These are phyloP conservation scores for Scedosporium minutisporum DNA, from an alignment of 2,329 filamentous ascomycete genomes.

Conservation along the genomic window DNA sequence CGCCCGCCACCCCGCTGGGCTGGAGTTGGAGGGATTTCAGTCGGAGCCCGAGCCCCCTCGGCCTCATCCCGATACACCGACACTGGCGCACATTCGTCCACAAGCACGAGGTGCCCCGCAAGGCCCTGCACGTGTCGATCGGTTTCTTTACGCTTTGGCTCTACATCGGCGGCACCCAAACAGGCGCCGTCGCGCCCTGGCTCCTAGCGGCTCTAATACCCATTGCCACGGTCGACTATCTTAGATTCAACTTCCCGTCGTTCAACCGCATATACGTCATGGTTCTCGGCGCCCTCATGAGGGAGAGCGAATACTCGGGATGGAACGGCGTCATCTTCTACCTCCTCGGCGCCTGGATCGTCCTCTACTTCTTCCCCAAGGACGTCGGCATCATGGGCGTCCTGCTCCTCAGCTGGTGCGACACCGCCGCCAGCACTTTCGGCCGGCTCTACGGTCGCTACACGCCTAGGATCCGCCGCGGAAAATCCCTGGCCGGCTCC, in stretches of 20 bases:
- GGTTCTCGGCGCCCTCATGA: slow-evolving; percentile 82
- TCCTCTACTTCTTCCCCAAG: slow-evolving; percentile 82
- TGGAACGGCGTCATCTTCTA: slow-evolving; percentile 99
- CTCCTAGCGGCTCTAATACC: slow-evolving; percentile 74
- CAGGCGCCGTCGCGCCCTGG: slow-evolving; percentile 69
- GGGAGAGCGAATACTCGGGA: slow-evolving; percentile 85
- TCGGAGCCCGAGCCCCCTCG: slow-evolving; percentile 82
- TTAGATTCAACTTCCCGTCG: slow-evolving; percentile 71
- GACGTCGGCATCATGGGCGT: slow-evolving; percentile 86
- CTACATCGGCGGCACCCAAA: slow-evolving; percentile 71
- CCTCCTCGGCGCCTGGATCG: slow-evolving; percentile 79
- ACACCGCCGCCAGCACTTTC: slow-evolving; percentile 92
- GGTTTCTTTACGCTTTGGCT: slow-evolving; percentile 86
- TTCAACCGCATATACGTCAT: slow-evolving; percentile 85
- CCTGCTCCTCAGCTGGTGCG: slow-evolving; percentile 91
- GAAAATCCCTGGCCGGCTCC: slow-evolving; percentile 87
- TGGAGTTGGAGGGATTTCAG: slow-evolving; percentile 83
- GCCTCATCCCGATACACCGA: slow-evolving; percentile 88
- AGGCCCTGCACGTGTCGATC: slow-evolving; percentile 88
- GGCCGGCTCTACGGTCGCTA: slow-evolving; percentile 83
- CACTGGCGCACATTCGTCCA: slow-evolving; percentile 89
- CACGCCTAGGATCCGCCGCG: slow-evolving; percentile 72
- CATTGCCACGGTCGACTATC: slow-evolving; percentile 69
- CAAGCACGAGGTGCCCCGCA: slow-evolving; percentile 93
- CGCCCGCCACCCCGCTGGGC: slow-evolving; percentile 44